Evolutionary conservation across 768 basidiomycete genomes (phyloP).

Genomic region (Tubosaeta sp.): DNA sequence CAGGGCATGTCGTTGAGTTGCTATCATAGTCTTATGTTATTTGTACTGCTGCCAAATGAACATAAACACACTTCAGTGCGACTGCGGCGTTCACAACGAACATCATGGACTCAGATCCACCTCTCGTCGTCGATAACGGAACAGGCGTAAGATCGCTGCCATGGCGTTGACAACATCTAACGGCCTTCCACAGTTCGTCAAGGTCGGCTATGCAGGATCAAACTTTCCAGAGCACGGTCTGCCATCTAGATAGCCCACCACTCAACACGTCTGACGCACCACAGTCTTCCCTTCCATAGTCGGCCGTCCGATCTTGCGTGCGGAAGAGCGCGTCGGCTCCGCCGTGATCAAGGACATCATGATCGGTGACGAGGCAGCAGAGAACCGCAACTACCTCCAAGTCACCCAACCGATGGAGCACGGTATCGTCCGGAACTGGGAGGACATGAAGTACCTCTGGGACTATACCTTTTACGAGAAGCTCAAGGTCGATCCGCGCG

Average conservation of each 20-base stretch:
- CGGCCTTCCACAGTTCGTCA: slow-evolving; percentile 64
- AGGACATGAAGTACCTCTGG: slow-evolving; percentile 98
- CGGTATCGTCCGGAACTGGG: slow-evolving; percentile 98
- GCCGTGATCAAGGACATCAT: slow-evolving; percentile 94
- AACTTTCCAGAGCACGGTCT: slow-evolving; percentile 94
- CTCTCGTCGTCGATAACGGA: slow-evolving; percentile 84
- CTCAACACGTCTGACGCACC: background rate
- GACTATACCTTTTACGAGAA: slow-evolving; percentile 98
- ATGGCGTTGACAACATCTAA: background rate
- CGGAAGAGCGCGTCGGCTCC: slow-evolving; percentile 89
- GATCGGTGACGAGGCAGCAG: slow-evolving; percentile 95
- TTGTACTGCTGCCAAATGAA: slow-evolving; percentile 12
- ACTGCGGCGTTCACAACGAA: background rate
- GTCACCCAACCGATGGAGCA: slow-evolving; percentile 99
- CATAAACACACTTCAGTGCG: slow-evolving; percentile 13
- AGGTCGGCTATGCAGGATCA: slow-evolving; percentile 86
- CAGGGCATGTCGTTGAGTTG: background rate
- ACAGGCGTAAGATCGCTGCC: slow-evolving; percentile 63
- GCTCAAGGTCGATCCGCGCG: slow-evolving; percentile 80
- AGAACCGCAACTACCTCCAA: slow-evolving; percentile 92
- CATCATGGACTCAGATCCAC: slow-evolving; percentile 34
- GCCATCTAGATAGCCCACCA: slow-evolving; percentile 10
- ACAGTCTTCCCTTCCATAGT: slow-evolving; percentile 95
- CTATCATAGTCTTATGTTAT: background rate
- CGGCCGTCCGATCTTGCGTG: slow-evolving; percentile 94